Evolutionary conservation across 305 asterid species (phyloP), one percentile per base, ranked within the genome.

Genomic region (Solanum chacoense): DNA sequence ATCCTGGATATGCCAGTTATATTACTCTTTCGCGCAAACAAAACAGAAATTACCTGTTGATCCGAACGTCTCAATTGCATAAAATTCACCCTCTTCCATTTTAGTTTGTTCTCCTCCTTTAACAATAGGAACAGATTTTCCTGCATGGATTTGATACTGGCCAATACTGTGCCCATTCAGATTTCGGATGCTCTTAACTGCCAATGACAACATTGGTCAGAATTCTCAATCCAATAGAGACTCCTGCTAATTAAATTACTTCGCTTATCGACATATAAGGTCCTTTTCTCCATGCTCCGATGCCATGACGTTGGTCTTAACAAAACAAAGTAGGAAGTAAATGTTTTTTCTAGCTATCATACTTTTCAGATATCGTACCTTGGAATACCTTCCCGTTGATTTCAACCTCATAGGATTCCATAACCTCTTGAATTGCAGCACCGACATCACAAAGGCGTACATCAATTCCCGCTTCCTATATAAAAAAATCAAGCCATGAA

Each of bases 61-160:
- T 92, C 98, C 99, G 74, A 97, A 97, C 84, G 99, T 97, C 92
- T 97, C 99, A 11, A 97, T 97, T 38, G 99, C 99, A 93, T 95
- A 97, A 90, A 95, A 94, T 91, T 97, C 99, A 87, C 99, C 99
- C 95, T 97, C 99, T 91, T 96, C 99, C 99, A 97, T 97, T 92
- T 96, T 97, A 40, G 98, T 96, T 90, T 97, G 98, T 89, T 95
- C 99, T 87, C 99, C 99, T 91, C 99, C 99, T 92, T 97, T 97
- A 34, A 97, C 99, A 65, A 95, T 97, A 16, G 99, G 99, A 90
- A 97, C 99, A 87, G 99, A 97, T 90, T 97, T 97, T 36, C 97
- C 99, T 29, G 98, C 99, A 81, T 97, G 99, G 89, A 97, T 97
- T 92, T 97, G 99, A 92, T 97, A 96, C 22, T 89, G 93, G 90